These are phyloP conservation scores for Nepenthes alata DNA, from an alignment of 179 eudicot genomes.

Conservation along the genomic window DNA sequence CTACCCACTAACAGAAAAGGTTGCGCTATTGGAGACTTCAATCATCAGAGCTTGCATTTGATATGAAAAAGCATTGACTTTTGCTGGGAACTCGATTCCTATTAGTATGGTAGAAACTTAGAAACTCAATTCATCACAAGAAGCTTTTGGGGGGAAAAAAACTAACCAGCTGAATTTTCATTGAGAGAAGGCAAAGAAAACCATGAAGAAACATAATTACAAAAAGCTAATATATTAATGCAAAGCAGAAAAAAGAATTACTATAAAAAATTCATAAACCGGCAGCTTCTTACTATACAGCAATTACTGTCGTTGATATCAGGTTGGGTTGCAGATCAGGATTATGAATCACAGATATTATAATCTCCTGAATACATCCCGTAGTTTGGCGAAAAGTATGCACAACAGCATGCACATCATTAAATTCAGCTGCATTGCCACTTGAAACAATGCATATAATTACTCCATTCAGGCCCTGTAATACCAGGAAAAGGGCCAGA, in stretches of 20 bases:
- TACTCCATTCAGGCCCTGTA: slow-evolving; percentile 51
- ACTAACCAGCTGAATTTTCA: no score
- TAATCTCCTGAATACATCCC: slow-evolving; percentile 40
- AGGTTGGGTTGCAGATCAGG: slow-evolving; percentile 46
- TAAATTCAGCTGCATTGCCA: slow-evolving; percentile 36
- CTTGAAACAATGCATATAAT: slow-evolving; percentile 57
- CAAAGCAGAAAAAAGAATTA: neutral
- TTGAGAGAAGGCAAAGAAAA: neutral
- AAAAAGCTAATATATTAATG: neutral
- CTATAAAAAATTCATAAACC: neutral
- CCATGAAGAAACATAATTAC: neutral
- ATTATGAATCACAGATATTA: slow-evolving; percentile 48
- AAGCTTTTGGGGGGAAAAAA: no score
- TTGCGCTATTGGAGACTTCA: no score
- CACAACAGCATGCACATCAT: slow-evolving; percentile 34
- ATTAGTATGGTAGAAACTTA: no score
- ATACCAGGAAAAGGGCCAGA: neutral
- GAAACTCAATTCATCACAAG: no score
- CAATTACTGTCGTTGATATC: slow-evolving; percentile 45
- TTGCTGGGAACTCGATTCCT: no score
- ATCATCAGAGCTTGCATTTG: no score
- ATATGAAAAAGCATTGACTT: no score
- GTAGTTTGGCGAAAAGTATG: slow-evolving; percentile 44
- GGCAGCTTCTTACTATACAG: slow-evolving; percentile 39
- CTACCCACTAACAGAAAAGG: no score